These are phyloP conservation scores for Pisolithus thermaeus DNA, from an alignment of 1,284 basidiomycete genomes.

Conservation along the genomic window DNA sequence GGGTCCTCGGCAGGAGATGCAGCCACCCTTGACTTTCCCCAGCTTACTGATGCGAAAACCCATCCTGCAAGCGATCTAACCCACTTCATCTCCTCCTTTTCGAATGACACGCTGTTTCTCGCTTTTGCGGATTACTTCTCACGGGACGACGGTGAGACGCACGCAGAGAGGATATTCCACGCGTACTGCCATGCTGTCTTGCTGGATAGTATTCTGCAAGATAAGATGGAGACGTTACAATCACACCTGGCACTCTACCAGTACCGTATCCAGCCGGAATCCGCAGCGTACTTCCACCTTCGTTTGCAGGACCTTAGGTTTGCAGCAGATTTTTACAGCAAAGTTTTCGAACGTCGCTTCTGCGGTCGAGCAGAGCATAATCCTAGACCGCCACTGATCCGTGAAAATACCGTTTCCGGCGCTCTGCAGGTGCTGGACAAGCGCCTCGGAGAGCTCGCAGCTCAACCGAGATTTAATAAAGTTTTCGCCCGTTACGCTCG, in stretches of 20 bases:
- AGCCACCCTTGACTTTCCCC: slow-evolving; percentile 76
- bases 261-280: slow-evolving; percentile 52
- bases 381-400: slow-evolving; percentile 55
- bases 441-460: slow-evolving; percentile 43
- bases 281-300: slow-evolving; percentile 56
- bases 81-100: slow-evolving; percentile 81
- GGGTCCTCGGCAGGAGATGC: slow-evolving; percentile 72
- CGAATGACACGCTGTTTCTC: slow-evolving; percentile 69
- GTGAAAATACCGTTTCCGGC: slow-evolving; percentile 62
- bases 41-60: slow-evolving; percentile 57
- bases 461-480: slow-evolving; percentile 37
- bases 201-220: slow-evolving; percentile 83
- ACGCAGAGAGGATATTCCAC: slow-evolving; percentile 58
- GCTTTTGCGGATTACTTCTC: slow-evolving; percentile 74
- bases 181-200: slow-evolving; percentile 74
- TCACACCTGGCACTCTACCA: slow-evolving; percentile 69
- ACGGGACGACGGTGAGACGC: slow-evolving; percentile 50
- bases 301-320: slow-evolving; percentile 66
- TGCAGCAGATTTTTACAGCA: slow-evolving; percentile 66
- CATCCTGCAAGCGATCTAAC: slow-evolving; percentile 69
- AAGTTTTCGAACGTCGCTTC: slow-evolving; percentile 64
- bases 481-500: slow-evolving; percentile 50
- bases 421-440: slow-evolving; percentile 56
- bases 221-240: slow-evolving; percentile 76
- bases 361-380: slow-evolving; percentile 61